Percentiles rank a stretch among this genome's conserved stretches.
phyloP scores from a whole-genome alignment of 495 filamentous ascomycete species.

The Pyrenula massariospora region DNA sequence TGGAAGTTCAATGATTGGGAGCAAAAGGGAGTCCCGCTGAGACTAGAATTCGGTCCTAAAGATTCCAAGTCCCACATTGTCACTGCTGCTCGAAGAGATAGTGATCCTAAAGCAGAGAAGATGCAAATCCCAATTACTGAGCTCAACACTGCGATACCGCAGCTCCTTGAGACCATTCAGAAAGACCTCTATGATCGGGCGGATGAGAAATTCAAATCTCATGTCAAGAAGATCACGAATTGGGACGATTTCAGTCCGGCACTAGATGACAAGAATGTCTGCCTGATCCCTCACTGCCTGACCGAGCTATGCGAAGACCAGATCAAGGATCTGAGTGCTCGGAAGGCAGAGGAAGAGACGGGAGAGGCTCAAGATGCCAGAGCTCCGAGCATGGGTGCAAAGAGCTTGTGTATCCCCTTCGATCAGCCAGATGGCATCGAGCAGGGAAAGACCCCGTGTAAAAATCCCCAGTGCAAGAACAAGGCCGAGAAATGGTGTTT shows the following conservation, averaged over 20 bases:
- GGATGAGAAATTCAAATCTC: conserved; percentile 58
- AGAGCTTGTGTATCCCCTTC: conserved; percentile 94
- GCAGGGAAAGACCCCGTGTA: conserved; percentile 74
- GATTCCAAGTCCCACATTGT: conserved; percentile 76
- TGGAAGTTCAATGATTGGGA: conserved; percentile 99
- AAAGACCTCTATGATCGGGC: conserved; percentile 74
- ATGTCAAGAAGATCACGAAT: conserved; percentile 67
- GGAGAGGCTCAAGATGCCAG: conserved; percentile 63
- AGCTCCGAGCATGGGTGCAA: conserved; percentile 91
- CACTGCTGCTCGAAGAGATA: conserved; percentile 75
- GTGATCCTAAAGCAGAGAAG: conserved; percentile 55
- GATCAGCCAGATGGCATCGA: conserved; percentile 78
- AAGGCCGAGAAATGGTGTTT: conserved; percentile 72
- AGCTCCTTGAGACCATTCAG: conserved; percentile 81
- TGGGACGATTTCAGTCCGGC: conserved; percentile 86
- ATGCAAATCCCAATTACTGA: conserved; percentile 64
- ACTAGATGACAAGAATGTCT: conserved; percentile 82
- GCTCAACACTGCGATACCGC: conserved; percentile 57
- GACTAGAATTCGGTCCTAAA: conserved; percentile 90
- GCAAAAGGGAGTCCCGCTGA: conserved; percentile 82
- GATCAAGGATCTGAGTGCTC: conserved; percentile 80
- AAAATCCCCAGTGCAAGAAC: conserved; percentile 68
- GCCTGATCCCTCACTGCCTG: conserved; percentile 77
- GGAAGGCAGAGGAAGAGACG: conserved; percentile 52
- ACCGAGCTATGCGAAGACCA: conserved; percentile 77